Evolutionary conservation across 2,329 filamentous ascomycete genomes (phyloP).

Genomic region (Chaetomiaceae sp.): DNA sequence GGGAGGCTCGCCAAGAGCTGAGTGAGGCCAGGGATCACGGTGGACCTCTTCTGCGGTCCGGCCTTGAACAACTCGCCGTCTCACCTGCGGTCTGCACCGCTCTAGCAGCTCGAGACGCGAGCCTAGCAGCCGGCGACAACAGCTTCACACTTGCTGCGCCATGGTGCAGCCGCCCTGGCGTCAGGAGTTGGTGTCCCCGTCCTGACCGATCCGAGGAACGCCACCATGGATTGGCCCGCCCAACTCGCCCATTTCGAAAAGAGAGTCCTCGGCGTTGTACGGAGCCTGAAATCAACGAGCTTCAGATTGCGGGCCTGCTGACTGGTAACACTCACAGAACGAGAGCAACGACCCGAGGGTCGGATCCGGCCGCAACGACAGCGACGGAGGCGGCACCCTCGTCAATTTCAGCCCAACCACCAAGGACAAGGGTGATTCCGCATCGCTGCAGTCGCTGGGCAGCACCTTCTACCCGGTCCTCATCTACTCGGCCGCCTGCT

Average conservation of each 20-base stretch:
- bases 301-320: neutral
- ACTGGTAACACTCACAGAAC: constrained; percentile 21
- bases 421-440: constrained; percentile 27
- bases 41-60: neutral
- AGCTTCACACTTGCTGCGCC: neutral
- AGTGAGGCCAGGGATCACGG: neutral
- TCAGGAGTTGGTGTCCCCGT: neutral
- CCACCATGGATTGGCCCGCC: constrained; percentile 4
- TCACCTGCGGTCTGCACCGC: neutral
- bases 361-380: constrained; percentile 34
- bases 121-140: neutral
- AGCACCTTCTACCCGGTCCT: constrained; percentile 52
- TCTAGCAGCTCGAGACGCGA: neutral
- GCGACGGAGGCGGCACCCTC: constrained; percentile 37
- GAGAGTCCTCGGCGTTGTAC: constrained; percentile 5
- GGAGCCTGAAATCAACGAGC: neutral
- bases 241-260: neutral
- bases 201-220: constrained; percentile 1
- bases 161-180: constrained; percentile 1
- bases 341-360: constrained; percentile 16
- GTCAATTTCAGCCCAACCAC: constrained; percentile 31
- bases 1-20: neutral
- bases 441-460: constrained; percentile 40
- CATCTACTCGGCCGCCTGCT: constrained; percentile 43
- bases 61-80: too few species aligned